Percentiles rank a stretch among this genome's conserved stretches.
Conservation (phyloP, 2,329 filamentous ascomycete genomes). For the Aplosporella prunicola region DNA sequence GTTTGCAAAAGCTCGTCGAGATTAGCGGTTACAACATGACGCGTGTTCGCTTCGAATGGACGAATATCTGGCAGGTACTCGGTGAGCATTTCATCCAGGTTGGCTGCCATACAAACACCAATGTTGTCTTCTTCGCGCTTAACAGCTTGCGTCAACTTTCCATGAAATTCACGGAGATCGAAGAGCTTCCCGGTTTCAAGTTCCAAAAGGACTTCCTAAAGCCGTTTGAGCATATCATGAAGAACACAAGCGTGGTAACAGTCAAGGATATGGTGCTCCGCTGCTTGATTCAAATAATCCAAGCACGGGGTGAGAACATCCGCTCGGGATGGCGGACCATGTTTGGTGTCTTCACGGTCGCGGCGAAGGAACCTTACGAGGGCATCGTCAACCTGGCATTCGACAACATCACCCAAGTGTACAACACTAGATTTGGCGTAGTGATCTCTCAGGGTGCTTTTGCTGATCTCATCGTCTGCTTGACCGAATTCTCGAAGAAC, state of each 20-base stretch:
- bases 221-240: constrained; percentile 95
- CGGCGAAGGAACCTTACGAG: constrained; percentile 86
- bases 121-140: constrained; percentile 93
- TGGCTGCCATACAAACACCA: constrained; percentile 90
- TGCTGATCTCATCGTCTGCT: constrained; percentile 86
- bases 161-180: constrained; percentile 98
- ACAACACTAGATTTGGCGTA: constrained; percentile 88
- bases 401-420: constrained; percentile 92
- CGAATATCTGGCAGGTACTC: constrained; percentile 93
- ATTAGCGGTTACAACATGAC: constrained; percentile 99
- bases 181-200: constrained; percentile 96
- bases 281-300: constrained; percentile 98
- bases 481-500: constrained; percentile 99
- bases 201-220: constrained; percentile 99
- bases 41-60: constrained; percentile 96
- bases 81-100: constrained; percentile 98
- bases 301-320: constrained; percentile 92
- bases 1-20: constrained; percentile 93
- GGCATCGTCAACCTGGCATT: constrained; percentile 94
- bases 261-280: constrained; percentile 97
- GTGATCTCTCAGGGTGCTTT: constrained; percentile 96
- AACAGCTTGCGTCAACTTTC: constrained; percentile 92
- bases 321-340: constrained; percentile 97
- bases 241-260: constrained; percentile 79
- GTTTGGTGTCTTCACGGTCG: constrained; percentile 97